A percentile compares a stretch with the other conserved stretches of the same genome.
These are phyloP conservation scores for Scutellaria barbata DNA, from an alignment of 257 asterid genomes.

Conservation along the genomic window DNA sequence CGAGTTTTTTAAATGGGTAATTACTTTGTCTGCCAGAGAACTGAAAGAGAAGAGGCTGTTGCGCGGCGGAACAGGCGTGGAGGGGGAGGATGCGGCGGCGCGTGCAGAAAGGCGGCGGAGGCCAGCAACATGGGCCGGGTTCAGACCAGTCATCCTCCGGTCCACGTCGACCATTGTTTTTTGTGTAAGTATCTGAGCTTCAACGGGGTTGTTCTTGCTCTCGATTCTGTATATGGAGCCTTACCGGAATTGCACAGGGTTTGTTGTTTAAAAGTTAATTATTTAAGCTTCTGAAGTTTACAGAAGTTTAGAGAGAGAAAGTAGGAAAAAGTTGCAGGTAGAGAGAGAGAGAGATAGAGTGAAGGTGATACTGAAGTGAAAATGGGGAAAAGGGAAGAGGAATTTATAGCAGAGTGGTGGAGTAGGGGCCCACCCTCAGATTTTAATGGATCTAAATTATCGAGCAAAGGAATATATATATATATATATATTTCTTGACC, in stretches of 20 bases:
- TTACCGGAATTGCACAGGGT: background rate
- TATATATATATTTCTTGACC: background rate
- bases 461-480: background rate
- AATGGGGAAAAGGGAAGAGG: slow-evolving; percentile 37
- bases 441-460: slow-evolving; percentile 31
- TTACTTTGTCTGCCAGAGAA: slow-evolving; percentile 75
- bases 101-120: slow-evolving; percentile 96
- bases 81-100: slow-evolving; percentile 77
- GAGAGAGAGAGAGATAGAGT: slow-evolving; percentile 37
- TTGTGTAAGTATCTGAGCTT: background rate
- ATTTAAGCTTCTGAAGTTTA: background rate
- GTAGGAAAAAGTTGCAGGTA: slow-evolving; percentile 10
- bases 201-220: background rate
- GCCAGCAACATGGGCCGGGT: slow-evolving; percentile 88
- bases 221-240: too few relatives aligned
- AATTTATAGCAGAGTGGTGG: slow-evolving; percentile 56
- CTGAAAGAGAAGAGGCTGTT: slow-evolving; percentile 83
- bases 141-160: slow-evolving; percentile 90
- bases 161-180: slow-evolving; percentile 90
- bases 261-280: background rate
- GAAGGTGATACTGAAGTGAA: slow-evolving; percentile 44
- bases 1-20: slow-evolving; percentile 61
- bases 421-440: slow-evolving; percentile 52
- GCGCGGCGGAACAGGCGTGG: slow-evolving; percentile 82
- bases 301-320: slow-evolving; percentile 21